These are phyloP conservation scores for Neurospora sp. DNA, from an alignment of 495 filamentous ascomycete genomes.

Conservation along the genomic window DNA sequence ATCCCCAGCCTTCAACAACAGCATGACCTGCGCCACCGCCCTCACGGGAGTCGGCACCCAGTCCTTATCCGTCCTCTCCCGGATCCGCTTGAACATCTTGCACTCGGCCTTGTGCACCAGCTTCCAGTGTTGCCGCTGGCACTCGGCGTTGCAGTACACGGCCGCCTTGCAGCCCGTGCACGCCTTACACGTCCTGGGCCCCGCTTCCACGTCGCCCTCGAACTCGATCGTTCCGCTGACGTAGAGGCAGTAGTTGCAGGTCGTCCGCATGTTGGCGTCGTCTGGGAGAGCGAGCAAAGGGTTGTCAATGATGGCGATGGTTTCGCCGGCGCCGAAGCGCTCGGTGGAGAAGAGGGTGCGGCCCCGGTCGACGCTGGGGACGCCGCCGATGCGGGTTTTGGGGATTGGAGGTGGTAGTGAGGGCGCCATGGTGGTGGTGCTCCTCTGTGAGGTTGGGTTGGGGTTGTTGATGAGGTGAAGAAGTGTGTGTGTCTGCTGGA, in stretches of 20 bases:
- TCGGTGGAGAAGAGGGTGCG: constrained; percentile 27
- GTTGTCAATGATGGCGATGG: constrained; percentile 27
- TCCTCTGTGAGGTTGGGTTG: background rate
- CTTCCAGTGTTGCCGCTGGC: constrained; percentile 49
- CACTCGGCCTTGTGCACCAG: constrained; percentile 42
- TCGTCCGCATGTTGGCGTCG: constrained; percentile 18
- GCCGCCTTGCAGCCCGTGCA: constrained; percentile 41
- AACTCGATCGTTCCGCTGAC: background rate
- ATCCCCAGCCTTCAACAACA: constrained; percentile 14
- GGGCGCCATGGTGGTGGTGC: constrained; percentile 6
- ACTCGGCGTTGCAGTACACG: constrained; percentile 42
- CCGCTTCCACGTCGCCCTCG: constrained; percentile 2
- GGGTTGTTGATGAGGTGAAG: background rate
- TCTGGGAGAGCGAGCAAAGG: constrained; percentile 36
- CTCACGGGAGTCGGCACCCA: constrained; percentile 38
- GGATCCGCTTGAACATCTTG: constrained; percentile 26
- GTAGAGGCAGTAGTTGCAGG: constrained; percentile 34
- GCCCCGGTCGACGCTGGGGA: constrained; percentile 10
- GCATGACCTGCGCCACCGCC: constrained; percentile 33
- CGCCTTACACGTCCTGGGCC: constrained; percentile 20
- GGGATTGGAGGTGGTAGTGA: constrained; percentile 4
- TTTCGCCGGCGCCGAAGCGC: constrained; percentile 26
- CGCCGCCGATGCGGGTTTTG: background rate
- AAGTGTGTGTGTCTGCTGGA: background rate
- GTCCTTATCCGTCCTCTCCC: constrained; percentile 10